phyloP scores from a whole-genome alignment of 495 filamentous ascomycete species.

The Friedmanniomyces endolithicus region DNA sequence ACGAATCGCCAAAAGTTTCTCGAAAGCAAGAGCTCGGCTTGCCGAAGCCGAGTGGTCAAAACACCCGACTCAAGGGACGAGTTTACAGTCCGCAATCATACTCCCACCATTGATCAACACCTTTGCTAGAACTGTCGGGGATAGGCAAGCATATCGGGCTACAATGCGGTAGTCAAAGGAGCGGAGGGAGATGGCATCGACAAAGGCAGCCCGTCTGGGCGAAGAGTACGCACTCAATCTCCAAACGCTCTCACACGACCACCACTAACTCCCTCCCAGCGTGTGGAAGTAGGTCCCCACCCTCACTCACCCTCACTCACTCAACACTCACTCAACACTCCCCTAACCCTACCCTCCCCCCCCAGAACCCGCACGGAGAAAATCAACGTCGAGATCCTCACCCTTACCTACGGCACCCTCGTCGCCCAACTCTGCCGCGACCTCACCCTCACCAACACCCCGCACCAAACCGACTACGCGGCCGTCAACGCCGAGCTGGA shows the following conservation, averaged over 20 bases:
- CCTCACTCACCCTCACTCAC: constrained; percentile 2
- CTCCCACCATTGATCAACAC: too few relatives aligned
- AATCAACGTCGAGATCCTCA: constrained; percentile 86
- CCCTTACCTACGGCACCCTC: constrained; percentile 94
- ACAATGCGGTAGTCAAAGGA: neutral
- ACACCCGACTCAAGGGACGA: too few relatives aligned
- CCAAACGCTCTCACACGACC: neutral
- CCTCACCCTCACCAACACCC: constrained; percentile 77
- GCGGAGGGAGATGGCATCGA: constrained; percentile 48
- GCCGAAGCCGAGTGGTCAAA: too few relatives aligned
- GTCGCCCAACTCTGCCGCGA: constrained; percentile 94
- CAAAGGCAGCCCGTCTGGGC: constrained; percentile 82
- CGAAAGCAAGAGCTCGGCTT: neutral
- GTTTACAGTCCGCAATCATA: too few relatives aligned
- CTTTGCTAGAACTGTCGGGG: too few relatives aligned
- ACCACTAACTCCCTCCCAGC: constrained; percentile 37
- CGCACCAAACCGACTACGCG: constrained; percentile 82
- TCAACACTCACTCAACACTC: neutral
- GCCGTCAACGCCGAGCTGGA: constrained; percentile 96
- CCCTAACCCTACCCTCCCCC: constrained; percentile 8
- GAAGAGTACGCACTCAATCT: constrained; percentile 66
- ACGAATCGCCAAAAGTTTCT: neutral
- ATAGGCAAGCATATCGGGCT: too few relatives aligned
- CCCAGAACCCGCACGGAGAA: constrained; percentile 55
- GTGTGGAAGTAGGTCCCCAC: constrained; percentile 82